Evolutionary conservation across 805 yeast species (phyloP).

Genomic region (Metschnikowia kofuensis): DNA sequence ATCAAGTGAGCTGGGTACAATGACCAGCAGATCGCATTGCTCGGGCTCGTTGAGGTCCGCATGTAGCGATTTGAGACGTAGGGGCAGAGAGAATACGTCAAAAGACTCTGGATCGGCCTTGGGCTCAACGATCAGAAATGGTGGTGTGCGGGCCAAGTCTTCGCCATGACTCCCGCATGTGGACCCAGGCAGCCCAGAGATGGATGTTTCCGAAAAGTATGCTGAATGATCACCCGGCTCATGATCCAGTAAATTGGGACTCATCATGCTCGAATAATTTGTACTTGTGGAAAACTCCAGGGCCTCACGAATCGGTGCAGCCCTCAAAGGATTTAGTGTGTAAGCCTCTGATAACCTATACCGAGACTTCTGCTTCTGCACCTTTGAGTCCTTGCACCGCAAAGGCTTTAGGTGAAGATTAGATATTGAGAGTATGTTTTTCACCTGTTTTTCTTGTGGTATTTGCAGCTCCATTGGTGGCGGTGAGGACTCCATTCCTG

Average conservation of each 20-base stretch:
- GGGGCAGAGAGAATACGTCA: conserved; percentile 9
- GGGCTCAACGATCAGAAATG: conserved; percentile 1
- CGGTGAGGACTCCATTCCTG: background rate
- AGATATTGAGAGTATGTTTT: conserved; percentile 30
- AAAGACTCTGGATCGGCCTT: background rate
- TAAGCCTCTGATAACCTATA: conserved; percentile 38
- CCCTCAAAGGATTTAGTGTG: conserved; percentile 34
- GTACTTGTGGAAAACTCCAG: conserved; percentile 17
- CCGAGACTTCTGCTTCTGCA: conserved; percentile 40
- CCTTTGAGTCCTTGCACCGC: conserved; percentile 29
- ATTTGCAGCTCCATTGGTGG: background rate
- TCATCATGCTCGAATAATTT: conserved; percentile 14
- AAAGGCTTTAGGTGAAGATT: conserved; percentile 39
- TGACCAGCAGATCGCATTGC: conserved; percentile 4
- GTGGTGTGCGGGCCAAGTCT: conserved; percentile 5
- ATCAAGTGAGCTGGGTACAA: conserved; percentile 5
- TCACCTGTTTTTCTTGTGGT: conserved; percentile 6
- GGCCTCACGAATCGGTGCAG: conserved; percentile 15
- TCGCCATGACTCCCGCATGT: background rate
- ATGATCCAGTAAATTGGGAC: background rate
- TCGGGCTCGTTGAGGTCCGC: background rate
- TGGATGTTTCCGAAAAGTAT: conserved; percentile 1
- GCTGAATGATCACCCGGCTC: background rate
- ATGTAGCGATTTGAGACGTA: conserved; percentile 3
- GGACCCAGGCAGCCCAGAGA: conserved; percentile 2